Evolutionary conservation across 345 rosid species (phyloP).

Genomic region (Salix exigua): DNA sequence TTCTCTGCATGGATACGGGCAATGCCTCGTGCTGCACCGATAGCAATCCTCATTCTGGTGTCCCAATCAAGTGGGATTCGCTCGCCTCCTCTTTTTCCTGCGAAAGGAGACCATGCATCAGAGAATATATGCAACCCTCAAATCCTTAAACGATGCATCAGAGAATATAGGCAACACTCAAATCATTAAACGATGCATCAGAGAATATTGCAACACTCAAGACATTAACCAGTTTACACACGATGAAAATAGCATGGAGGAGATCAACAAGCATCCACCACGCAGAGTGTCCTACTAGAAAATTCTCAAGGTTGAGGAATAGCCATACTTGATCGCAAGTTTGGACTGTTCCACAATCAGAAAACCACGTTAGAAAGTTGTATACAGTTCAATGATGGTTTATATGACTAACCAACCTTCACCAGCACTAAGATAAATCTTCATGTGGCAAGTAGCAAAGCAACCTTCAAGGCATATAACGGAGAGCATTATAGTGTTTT

Average conservation of each 20-base stretch:
- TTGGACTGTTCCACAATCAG: background rate
- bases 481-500: background rate
- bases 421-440: background rate
- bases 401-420: background rate
- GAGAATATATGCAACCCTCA: background rate
- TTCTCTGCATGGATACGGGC: slow-evolving; percentile 65
- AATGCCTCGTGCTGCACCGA: slow-evolving; percentile 90
- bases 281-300: background rate
- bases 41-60: slow-evolving; percentile 65
- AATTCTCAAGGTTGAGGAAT: background rate
- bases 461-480: background rate
- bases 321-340: background rate
- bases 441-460: background rate
- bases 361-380: background rate
- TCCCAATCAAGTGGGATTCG: slow-evolving; percentile 74
- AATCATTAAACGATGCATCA: slow-evolving; percentile 1
- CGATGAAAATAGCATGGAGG: background rate
- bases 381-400: background rate
- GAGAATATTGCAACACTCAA: background rate
- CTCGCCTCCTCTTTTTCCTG: slow-evolving; percentile 69
- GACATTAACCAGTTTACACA: slow-evolving; percentile 2
- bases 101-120: slow-evolving; percentile 12
- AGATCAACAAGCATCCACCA: background rate
- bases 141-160: slow-evolving; percentile 1
- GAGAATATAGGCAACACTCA: background rate